Base-by-base conservation (phyloP, 2,329 filamentous ascomycete genomes). In the Geosmithia flava region DNA sequence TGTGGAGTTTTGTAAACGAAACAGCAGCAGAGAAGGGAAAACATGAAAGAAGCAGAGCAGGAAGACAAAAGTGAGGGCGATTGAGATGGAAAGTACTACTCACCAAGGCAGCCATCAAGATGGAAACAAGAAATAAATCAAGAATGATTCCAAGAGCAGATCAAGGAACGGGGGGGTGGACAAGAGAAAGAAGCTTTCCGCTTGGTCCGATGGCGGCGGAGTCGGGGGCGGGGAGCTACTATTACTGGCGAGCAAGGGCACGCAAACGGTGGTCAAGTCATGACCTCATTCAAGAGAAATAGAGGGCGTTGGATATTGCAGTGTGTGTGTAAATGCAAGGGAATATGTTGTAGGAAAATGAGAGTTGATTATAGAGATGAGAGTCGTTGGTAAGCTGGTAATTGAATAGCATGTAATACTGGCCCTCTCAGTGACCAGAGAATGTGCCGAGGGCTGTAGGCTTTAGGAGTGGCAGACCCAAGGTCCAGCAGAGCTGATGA, bases 71-170 rank as follows among this genome's bases (percentile, higher is more conserved):
- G n/a, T 45, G 43, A 44, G 42, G 39, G 47, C 13, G 16, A 15
- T 3, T 20, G 45, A 41, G 44, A n/a, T n/a, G n/a, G n/a, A n/a
- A n/a, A n/a, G n/a, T n/a, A n/a, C n/a, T n/a, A 39, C 55, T 56
- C 48, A 57, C 55, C 52, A 57, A 56, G 51, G 55, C 55, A 56
- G 55, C 55, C 55, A 57, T 57, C 47, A 55, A 56, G 47, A 49
- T 13, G 15, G 11, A 10, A 15, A 23, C 13, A 16, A 37, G 20
- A 37, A 37, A 20, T 42, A n/a, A 13, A 23, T 45, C 7, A 27
- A 16, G n/a, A n/a, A n/a, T n/a, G n/a, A n/a, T n/a, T n/a, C n/a
- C n/a, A n/a, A n/a, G 27, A 39, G 44, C 23, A 37, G 44, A 16
- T 42, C 23, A 27, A 27, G 23, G 23, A 27, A 4, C 23, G 8